A percentile compares a stretch with the other conserved stretches of the same genome.
Evolutionary conservation across 768 basidiomycete species (phyloP).

Genomic region (Candolleomyces aberdarensis): DNA sequence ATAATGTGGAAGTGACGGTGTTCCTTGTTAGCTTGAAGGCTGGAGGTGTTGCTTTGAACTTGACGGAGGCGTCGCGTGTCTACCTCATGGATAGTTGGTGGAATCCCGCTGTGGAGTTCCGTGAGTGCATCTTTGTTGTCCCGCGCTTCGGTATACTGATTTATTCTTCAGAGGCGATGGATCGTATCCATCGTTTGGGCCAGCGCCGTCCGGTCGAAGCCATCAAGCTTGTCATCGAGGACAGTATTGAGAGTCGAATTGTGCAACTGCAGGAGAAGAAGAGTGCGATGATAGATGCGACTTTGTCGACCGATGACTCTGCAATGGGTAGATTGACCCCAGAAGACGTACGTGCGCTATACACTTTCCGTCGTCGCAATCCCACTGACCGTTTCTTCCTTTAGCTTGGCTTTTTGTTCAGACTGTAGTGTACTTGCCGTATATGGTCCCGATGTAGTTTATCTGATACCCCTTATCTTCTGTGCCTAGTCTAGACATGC

Average conservation of each 20-base stretch:
- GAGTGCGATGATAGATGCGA: constrained; percentile 90
- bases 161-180: constrained; percentile 78
- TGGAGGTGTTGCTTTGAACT: constrained; percentile 88
- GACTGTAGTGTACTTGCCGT: constrained; percentile 27
- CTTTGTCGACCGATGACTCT: constrained; percentile 77
- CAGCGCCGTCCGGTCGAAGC: constrained; percentile 91
- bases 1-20: constrained; percentile 92
- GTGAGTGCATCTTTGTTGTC: constrained; percentile 40
- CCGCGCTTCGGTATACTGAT: neutral
- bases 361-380: constrained; percentile 7
- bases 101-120: constrained; percentile 95
- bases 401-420: constrained; percentile 58
- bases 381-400: neutral
- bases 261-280: constrained; percentile 98
- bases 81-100: constrained; percentile 99
- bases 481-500: too few relatives aligned
- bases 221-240: constrained; percentile 92
- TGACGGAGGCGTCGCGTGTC: constrained; percentile 89
- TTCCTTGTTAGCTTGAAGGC: constrained; percentile 96
- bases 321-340: constrained; percentile 95
- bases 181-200: constrained; percentile 95
- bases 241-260: constrained; percentile 94
- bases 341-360: constrained; percentile 54
- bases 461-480: too few relatives aligned
- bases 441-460: neutral